phyloP scores from a whole-genome alignment of 441 rosid genomes.

The Biscutella auriculata region DNA sequence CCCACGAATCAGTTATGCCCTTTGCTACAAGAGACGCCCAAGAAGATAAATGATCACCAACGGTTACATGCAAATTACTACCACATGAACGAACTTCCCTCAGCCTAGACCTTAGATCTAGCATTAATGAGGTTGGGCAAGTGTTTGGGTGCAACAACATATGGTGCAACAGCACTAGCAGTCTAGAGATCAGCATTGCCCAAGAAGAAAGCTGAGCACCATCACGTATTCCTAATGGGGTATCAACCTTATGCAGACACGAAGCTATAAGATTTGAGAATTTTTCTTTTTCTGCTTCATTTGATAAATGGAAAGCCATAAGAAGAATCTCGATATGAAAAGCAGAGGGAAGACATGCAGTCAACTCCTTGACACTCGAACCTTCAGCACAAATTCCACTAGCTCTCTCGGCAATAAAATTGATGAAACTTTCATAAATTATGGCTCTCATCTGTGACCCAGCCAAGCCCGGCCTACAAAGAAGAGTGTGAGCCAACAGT shows the following conservation, averaged over 20 bases:
- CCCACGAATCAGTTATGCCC: conserved; percentile 39
- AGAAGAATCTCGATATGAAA: conserved; percentile 94
- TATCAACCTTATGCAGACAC: conserved; percentile 38
- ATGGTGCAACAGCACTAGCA: conserved; percentile 79
- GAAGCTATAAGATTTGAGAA: conserved; percentile 52
- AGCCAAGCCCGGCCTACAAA: conserved; percentile 53
- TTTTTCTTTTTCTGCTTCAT: conserved; percentile 58
- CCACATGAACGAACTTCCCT: conserved; percentile 53
- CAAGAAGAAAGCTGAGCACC: conserved; percentile 66
- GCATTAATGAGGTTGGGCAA: conserved; percentile 73
- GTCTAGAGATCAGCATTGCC: conserved; percentile 86
- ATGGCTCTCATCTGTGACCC: conserved; percentile 67
- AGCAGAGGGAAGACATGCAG: conserved; percentile 71
- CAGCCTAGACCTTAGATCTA: conserved; percentile 68
- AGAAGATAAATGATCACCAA: conserved; percentile 57
- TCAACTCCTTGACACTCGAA: conserved; percentile 52
- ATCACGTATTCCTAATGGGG: conserved; percentile 33
- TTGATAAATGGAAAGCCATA: conserved; percentile 90
- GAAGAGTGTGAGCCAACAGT: conserved; percentile 66
- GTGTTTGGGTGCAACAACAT: conserved; percentile 63
- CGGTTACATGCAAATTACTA: conserved; percentile 29
- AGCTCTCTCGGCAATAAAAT: conserved; percentile 54
- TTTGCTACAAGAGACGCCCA: conserved; percentile 54
- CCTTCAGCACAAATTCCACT: conserved; percentile 39
- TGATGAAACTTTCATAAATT: conserved; percentile 48